phyloP scores from a whole-genome alignment of 2,329 filamentous ascomycete species.

The Cytospora paraplurivora region DNA sequence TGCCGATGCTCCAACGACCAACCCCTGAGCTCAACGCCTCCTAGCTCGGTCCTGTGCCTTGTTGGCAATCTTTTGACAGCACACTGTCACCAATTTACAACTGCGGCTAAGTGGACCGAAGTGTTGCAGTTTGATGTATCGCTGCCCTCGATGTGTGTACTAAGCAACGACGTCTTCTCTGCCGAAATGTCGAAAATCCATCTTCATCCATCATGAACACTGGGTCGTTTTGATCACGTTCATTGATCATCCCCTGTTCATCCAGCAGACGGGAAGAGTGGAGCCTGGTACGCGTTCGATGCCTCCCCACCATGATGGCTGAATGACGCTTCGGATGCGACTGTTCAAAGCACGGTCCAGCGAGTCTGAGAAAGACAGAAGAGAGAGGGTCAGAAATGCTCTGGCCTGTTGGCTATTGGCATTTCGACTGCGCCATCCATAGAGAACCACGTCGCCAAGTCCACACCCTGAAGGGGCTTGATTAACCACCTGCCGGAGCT shows the following conservation, averaged over 20 bases:
- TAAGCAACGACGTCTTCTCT: not conserved
- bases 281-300: conserved; percentile 20
- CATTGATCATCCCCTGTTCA: not conserved
- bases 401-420: too few relatives aligned
- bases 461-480: not conserved
- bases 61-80: conserved; percentile 1
- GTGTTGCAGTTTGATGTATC: not conserved
- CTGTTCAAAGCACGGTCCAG: conserved; percentile 13
- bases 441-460: not conserved
- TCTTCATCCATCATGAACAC: not conserved
- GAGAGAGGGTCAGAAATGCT: not conserved
- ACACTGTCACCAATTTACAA: not conserved
- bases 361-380: not conserved
- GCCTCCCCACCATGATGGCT: conserved; percentile 16
- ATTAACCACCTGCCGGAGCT: not conserved
- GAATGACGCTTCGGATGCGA: conserved; percentile 24
- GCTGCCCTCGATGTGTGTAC: not conserved
- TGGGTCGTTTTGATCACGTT: not conserved
- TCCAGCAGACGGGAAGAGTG: conserved; percentile 19
- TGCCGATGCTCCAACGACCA: conserved; percentile 12
- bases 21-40: conserved; percentile 7
- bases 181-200: not conserved
- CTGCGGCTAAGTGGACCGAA: not conserved
- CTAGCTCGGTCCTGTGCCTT: conserved; percentile 11
- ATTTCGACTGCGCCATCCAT: not conserved